Evolutionary conservation across 306 rosid genomes (phyloP).

Genomic region (Castanea sativa): DNA sequence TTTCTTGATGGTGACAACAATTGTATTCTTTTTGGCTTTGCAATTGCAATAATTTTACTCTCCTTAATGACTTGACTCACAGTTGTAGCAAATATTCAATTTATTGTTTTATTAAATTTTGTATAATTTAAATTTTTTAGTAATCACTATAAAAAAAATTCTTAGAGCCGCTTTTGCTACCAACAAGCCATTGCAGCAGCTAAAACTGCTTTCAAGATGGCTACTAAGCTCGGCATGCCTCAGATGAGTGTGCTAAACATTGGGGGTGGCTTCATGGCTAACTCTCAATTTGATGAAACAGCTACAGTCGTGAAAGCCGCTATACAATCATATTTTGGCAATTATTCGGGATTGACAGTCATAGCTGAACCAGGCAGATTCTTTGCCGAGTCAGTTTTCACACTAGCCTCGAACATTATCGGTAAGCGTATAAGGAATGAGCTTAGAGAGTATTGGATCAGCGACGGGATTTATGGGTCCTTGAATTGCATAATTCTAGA

Average conservation of each 20-base stretch:
- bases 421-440: conserved; percentile 52
- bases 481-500: conserved; percentile 31
- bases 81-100: too few relatives aligned
- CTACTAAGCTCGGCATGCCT: conserved; percentile 36
- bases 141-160: too few relatives aligned
- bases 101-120: too few relatives aligned
- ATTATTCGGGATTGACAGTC: conserved; percentile 15
- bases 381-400: conserved; percentile 45
- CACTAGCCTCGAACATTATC: conserved; percentile 38
- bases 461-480: conserved; percentile 52
- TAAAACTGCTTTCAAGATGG: conserved; percentile 34
- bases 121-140: too few relatives aligned
- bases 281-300: conserved; percentile 34
- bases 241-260: conserved; percentile 45
- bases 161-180: too few relatives aligned
- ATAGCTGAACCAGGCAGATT: conserved; percentile 60
- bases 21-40: too few relatives aligned
- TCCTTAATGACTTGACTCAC: too few relatives aligned
- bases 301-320: conserved; percentile 26
- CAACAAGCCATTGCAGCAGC: conserved; percentile 34
- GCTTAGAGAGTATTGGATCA: conserved; percentile 54
- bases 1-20: too few relatives aligned
- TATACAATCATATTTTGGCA: conserved; percentile 13
- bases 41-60: too few relatives aligned
- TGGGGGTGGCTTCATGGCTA: conserved; percentile 55